A percentile compares a stretch with the other conserved stretches of the same genome.
These are phyloP conservation scores for Ogataea saltuana DNA, from an alignment of 805 yeast species.

Conservation along the genomic window DNA sequence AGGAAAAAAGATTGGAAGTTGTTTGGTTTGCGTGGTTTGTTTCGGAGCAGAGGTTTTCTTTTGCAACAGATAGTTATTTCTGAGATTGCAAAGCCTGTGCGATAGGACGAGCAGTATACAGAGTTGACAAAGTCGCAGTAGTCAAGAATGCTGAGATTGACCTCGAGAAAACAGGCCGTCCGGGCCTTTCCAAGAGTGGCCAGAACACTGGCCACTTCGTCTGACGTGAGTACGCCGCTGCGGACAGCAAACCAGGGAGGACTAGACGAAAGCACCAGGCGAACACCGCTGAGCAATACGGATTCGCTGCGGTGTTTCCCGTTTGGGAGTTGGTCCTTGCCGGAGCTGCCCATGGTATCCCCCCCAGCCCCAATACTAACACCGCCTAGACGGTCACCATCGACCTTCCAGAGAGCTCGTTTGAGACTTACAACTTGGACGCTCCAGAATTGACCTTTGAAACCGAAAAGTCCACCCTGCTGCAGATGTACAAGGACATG, in stretches of 20 bases:
- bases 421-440: slow-evolving; percentile 79
- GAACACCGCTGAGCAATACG: no score
- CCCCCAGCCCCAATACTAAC: slow-evolving; percentile 3
- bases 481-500: slow-evolving; percentile 97
- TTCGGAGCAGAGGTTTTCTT: neutral
- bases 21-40: slow-evolving; percentile 4
- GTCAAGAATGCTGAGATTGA: slow-evolving; percentile 24
- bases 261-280: no score
- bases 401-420: slow-evolving; percentile 75
- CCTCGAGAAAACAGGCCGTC: slow-evolving; percentile 22
- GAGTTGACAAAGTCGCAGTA: slow-evolving; percentile 4
- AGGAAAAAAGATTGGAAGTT: slow-evolving; percentile 1
- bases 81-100: slow-evolving; percentile 6
- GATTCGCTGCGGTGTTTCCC: no score
- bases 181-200: slow-evolving; percentile 23
- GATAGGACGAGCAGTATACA: slow-evolving; percentile 4
- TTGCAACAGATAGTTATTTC: slow-evolving; percentile 1
- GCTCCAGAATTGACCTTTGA: slow-evolving; percentile 71
- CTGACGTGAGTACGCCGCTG: slow-evolving; percentile 26
- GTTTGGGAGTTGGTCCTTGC: no score
- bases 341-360: no score
- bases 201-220: slow-evolving; percentile 36
- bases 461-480: slow-evolving; percentile 75
- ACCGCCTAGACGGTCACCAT: slow-evolving; percentile 38
- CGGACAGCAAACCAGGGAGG: no score